A percentile compares a stretch with the other conserved stretches of the same genome.
Evolutionary conservation across 2,329 filamentous ascomycete species (phyloP).

Genomic region (Beauveria sp.): DNA sequence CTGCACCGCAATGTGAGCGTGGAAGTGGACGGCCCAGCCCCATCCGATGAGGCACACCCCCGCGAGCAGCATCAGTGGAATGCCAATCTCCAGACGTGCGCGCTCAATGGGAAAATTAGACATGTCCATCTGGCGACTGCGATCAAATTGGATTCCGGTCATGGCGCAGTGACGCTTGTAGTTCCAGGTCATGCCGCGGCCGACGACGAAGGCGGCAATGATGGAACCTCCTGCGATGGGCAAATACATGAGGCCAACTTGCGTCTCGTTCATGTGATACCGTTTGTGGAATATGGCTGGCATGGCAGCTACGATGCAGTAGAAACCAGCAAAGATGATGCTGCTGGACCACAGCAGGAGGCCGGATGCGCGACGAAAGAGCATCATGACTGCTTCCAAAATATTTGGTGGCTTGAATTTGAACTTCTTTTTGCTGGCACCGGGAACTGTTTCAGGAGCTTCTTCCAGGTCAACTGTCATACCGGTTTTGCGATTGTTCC

Average conservation of each 20-base stretch:
- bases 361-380: constrained; percentile 34
- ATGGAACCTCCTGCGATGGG: constrained; percentile 44
- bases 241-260: constrained; percentile 46
- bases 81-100: constrained; percentile 39
- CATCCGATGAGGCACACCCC: constrained; percentile 39
- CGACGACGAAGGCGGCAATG: constrained; percentile 36
- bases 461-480: background rate
- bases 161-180: constrained; percentile 53
- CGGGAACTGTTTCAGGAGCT: background rate
- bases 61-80: constrained; percentile 43
- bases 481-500: constrained; percentile 8
- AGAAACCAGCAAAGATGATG: constrained; percentile 43
- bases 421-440: constrained; percentile 16
- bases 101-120: constrained; percentile 43
- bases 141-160: constrained; percentile 44
- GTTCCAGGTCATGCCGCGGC: constrained; percentile 57
- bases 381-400: constrained; percentile 30
- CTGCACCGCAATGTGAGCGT: constrained; percentile 36
- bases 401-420: constrained; percentile 34
- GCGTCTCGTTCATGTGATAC: constrained; percentile 52
- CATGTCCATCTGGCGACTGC: constrained; percentile 43
- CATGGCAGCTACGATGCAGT: constrained; percentile 37
- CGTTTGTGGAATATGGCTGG: constrained; percentile 36
- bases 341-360: constrained; percentile 37
- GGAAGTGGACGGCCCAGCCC: constrained; percentile 43